Conservation (phyloP, 1,139 yeast species). For the Pneumocystis jirovecii region DNA sequence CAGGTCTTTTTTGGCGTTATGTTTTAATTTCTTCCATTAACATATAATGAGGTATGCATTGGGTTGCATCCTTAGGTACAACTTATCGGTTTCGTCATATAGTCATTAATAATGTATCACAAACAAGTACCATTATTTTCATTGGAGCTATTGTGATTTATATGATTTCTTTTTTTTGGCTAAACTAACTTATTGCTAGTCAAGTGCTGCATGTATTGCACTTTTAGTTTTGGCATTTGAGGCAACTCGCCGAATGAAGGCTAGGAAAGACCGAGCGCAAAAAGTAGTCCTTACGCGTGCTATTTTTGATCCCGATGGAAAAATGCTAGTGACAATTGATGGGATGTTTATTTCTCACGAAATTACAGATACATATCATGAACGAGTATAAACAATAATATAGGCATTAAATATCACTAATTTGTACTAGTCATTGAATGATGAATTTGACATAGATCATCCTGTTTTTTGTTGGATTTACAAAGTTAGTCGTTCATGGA, state of each 20-base stretch:
- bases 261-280: slow-evolving; percentile 4
- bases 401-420: not conserved
- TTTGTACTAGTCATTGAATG: not conserved
- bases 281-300: slow-evolving; percentile 6
- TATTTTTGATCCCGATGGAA: slow-evolving; percentile 4
- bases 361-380: slow-evolving; percentile 2
- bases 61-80: slow-evolving; percentile 3
- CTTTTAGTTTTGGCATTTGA: not conserved
- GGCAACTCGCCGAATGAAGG: not conserved
- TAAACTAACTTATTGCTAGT: not conserved
- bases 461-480: slow-evolving; percentile 7
- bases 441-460: slow-evolving; percentile 1
- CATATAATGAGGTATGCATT: slow-evolving; percentile 4
- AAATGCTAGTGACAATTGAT: slow-evolving; percentile 3
- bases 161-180: not conserved
- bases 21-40: not conserved
- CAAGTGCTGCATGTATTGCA: slow-evolving; percentile 1
- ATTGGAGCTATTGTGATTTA: slow-evolving; percentile 1
- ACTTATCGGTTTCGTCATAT: not conserved
- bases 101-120: not conserved
- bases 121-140: not conserved
- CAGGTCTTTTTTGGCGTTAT: not conserved
- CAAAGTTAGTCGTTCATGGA: slow-evolving; percentile 5
- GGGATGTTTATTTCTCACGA: slow-evolving; percentile 5
- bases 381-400: not conserved